Evolutionary conservation across 306 rosid genomes (phyloP), one percentile per base, ranked within the genome.

Genomic region (Ormosia semicastrata): DNA sequence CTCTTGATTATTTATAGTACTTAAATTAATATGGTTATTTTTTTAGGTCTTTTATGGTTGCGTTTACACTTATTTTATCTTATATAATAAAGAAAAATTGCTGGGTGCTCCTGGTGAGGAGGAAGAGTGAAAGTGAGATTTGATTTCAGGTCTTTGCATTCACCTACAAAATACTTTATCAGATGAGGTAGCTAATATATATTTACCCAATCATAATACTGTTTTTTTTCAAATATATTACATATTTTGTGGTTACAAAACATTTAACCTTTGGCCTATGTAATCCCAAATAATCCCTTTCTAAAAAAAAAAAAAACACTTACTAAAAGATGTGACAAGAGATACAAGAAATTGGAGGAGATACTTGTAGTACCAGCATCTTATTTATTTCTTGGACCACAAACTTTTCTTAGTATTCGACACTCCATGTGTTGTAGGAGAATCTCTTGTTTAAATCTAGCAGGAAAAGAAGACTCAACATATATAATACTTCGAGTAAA

Each of bases 301-400:
- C 29, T 47, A 24, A 40, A 8, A 14, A 14, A 33, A 34, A 66
- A 14, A 33, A 7, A 14, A 11, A 15, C 43, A 6, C 56, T 77
- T 71, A n/a, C 5, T 6, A 18, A 65, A 29, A 58, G 53, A 56
- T 39, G 30, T 29, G 72, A 75, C 59, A 34, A 60, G 50, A 29
- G 75, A 60, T 33, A 3, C 32, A 29, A 59, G 11, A 57, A 34
- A 47, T 14, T 18, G 8, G 40, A 14, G 58, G 24, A 24, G 24
- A 24, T 24, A 24, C 24, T 24, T 24, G 24, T 24, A 24, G 24
- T 0, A 24, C 8, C 39, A 37, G 33, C 37, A 58, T 69, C 57
- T 33, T 60, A 10, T 59, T 57, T 36, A 37, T 81, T 65, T 72
- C 70, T 73, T 75, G 81, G 86, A 85, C 88, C 85, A 78, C 81